phyloP scores from a whole-genome alignment of 192 early-diverging fungal genomes.

The Podila horticola region DNA sequence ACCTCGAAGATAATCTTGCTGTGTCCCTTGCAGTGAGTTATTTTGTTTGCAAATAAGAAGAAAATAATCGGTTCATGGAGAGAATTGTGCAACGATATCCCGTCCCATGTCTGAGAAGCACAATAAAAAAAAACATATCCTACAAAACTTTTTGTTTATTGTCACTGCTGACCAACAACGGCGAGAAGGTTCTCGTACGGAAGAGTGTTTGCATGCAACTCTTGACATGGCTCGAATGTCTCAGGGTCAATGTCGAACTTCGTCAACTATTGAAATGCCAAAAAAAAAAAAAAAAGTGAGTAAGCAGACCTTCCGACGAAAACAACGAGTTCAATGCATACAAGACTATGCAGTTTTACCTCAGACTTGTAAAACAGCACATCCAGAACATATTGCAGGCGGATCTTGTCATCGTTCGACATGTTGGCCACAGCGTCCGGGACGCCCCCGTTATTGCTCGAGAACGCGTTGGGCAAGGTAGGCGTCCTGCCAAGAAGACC shows the following conservation, averaged over 20 bases:
- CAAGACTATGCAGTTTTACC: constrained; percentile 41
- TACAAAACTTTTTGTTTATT: constrained; percentile 8
- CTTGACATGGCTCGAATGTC: constrained; percentile 26
- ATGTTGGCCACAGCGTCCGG: constrained; percentile 36
- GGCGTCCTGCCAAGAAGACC: not conserved
- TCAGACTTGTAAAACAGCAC: constrained; percentile 60
- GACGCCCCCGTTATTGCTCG: not conserved
- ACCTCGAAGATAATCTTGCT: not conserved
- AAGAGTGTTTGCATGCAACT: constrained; percentile 19
- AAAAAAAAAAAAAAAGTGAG: not conserved
- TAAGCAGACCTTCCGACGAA: no score
- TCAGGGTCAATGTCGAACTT: constrained; percentile 34
- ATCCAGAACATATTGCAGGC: constrained; percentile 64
- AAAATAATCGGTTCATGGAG: not conserved
- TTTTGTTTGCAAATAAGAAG: constrained; percentile 9
- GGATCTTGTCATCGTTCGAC: constrained; percentile 67
- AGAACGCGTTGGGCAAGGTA: constrained; percentile 11
- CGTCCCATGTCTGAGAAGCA: not conserved
- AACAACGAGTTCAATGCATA: not conserved
- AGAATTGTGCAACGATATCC: not conserved
- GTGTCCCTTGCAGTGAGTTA: not conserved
- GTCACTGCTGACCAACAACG: not conserved
- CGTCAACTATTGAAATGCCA: not conserved
- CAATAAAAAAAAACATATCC: constrained; percentile 6
- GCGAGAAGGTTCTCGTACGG: constrained; percentile 29